Evolutionary conservation across 108 stramenopile genomes (phyloP).

Genomic region (Craspedostauros australis): DNA sequence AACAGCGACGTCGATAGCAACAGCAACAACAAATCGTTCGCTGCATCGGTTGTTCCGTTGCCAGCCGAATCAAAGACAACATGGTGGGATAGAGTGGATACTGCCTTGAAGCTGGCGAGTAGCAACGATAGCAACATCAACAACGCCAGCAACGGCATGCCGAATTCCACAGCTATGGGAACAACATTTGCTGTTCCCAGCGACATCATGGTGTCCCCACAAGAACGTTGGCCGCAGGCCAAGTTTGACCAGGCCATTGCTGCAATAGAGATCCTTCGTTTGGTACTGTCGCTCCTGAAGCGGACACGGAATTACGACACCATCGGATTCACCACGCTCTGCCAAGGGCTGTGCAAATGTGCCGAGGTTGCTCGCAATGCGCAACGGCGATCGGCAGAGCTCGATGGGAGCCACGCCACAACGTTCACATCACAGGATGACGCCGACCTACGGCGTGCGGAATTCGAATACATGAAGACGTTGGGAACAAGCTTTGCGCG

Average conservation of each 20-base stretch:
- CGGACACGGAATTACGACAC: no score
- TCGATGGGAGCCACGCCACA: no score
- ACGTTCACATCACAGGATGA: no score
- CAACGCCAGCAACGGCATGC: conserved; percentile 7
- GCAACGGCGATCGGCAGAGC: no score
- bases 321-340: no score
- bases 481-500: no score
- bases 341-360: no score
- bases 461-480: no score
- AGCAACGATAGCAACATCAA: neutral
- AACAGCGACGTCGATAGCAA: no score
- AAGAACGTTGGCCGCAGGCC: conserved; percentile 17
- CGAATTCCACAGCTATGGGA: conserved; percentile 7
- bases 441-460: no score
- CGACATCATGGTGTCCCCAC: neutral
- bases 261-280: conserved; percentile 8
- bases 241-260: conserved; percentile 26
- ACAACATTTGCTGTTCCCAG: neutral
- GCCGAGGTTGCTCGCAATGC: no score
- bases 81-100: conserved; percentile 30
- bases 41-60: conserved; percentile 6
- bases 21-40: no score
- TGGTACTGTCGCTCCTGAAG: conserved; percentile 14
- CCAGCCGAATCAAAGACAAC: conserved; percentile 11
- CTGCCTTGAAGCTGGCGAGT: neutral